Base-by-base conservation (phyloP, 2,329 filamentous ascomycete genomes). In the Alternaria conjuncta region DNA sequence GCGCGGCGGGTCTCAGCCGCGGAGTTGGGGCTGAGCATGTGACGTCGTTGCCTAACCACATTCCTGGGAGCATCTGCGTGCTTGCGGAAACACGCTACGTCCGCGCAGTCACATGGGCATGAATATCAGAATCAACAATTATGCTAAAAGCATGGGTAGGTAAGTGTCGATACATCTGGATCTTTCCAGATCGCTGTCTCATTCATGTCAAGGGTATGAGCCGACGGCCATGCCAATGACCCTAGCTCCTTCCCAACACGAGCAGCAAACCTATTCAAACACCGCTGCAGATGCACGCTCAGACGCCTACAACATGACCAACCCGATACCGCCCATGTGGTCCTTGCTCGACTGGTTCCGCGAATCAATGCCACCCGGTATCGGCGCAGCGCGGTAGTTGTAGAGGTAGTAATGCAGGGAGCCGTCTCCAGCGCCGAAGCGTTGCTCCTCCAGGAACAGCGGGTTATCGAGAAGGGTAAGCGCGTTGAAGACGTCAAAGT, bases 381-480 rank as follows among this genome's bases (percentile, higher is more conserved):
- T 91, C n/a, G 90, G 89, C 64, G 92, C 90, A 12, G 93, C 92
- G 61, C 93, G 89, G 84, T 97, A 99, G 82, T 99, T 99, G 86
- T 96, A 99, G 30, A 99, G 85, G 81, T 99, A 99, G 83, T 94
- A 99, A 81, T 99, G 94, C 72, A 99, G 85, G 79, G 96, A 93
- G 50, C 96, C 96, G 79, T 99, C 96, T 30, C 96, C 96, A 6
- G 92, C 90, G 47, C 95, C 96, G 75, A 97, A 99, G 81, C 97
- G 97, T 77, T 97, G 93, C 71, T 97, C 87, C 77, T 95, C 90
- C 6, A 99, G 86, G 87, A 99, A 98, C 20, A 98, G 86, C 1
- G 89, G 91, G 80, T 99, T 99, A 81, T 99, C 95, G 82, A 97
- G 90, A 43, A 97, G 86, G 0, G 94, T 97, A 59, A 99, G 86